Evolutionary conservation across 108 stramenopile species (phyloP).

Genomic region (Pseudonitzschia pungens): DNA sequence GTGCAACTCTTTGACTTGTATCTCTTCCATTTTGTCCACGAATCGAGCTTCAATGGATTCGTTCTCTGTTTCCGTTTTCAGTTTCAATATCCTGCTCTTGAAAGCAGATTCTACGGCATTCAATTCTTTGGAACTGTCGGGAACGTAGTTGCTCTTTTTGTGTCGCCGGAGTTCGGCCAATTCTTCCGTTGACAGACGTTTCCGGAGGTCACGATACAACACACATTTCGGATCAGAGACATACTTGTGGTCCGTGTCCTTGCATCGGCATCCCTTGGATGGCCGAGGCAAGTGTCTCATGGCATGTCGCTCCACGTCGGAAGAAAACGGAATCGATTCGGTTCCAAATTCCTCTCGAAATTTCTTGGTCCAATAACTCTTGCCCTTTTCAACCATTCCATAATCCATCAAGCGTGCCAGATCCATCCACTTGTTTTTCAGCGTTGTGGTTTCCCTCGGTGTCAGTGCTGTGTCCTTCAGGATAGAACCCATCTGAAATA

Average conservation of each 20-base stretch:
- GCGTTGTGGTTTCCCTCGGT: not conserved
- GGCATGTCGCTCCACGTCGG: conserved; percentile 61
- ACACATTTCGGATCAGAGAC: conserved; percentile 66
- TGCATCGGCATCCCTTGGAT: conserved; percentile 66
- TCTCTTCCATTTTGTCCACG: conserved; percentile 74
- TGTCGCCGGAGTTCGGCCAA: conserved; percentile 32
- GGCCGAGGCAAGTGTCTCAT: conserved; percentile 49
- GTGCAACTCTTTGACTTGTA: conserved; percentile 50
- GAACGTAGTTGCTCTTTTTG: not conserved
- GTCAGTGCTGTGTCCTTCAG: conserved; percentile 3
- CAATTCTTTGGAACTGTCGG: conserved; percentile 36
- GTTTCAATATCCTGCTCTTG: conserved; percentile 52
- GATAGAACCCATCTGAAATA: conserved; percentile 4
- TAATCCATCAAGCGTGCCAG: conserved; percentile 6
- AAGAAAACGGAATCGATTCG: conserved; percentile 29
- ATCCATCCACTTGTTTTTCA: conserved; percentile 14
- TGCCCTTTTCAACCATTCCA: conserved; percentile 10
- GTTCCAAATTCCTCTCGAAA: conserved; percentile 13
- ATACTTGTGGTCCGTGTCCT: conserved; percentile 58
- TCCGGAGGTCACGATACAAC: conserved; percentile 57
- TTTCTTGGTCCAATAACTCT: conserved; percentile 11
- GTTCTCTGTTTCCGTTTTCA: conserved; percentile 45
- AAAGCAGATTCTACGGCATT: conserved; percentile 68
- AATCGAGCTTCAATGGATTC: conserved; percentile 63
- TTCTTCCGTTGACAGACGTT: conserved; percentile 24